Conservation (phyloP, 2,329 filamentous ascomycete species). For the Alternaria sp. region DNA sequence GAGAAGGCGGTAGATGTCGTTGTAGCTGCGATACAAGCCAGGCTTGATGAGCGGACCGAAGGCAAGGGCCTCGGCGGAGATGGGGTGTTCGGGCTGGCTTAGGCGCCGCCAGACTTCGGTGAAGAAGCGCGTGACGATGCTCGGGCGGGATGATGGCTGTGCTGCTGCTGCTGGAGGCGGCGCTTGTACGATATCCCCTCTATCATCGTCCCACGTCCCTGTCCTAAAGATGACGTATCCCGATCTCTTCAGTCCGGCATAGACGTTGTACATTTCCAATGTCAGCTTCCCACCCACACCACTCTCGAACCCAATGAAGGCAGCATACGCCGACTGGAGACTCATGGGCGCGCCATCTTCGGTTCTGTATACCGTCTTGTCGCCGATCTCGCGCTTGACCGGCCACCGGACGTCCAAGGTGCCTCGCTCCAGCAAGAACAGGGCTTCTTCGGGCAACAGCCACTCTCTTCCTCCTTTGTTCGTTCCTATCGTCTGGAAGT, state of each 20-base stretch:
- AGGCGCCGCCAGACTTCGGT: conserved; percentile 46
- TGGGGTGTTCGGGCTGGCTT: conserved; percentile 26
- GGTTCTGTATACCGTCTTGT: conserved; percentile 49
- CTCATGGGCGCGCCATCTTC: conserved; percentile 79
- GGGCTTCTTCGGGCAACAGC: conserved; percentile 89
- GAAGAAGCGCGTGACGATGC: conserved; percentile 48
- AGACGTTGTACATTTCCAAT: conserved; percentile 87
- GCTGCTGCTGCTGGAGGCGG: conserved; percentile 15
- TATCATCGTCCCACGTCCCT: conserved; percentile 55
- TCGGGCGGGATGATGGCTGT: conserved; percentile 14
- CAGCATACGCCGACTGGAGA: conserved; percentile 86
- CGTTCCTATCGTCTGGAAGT: conserved; percentile 79
- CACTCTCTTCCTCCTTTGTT: conserved; percentile 65
- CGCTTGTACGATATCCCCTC: conserved; percentile 24
- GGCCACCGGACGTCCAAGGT: conserved; percentile 90
- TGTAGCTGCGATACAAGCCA: conserved; percentile 64
- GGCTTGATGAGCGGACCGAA: conserved; percentile 61
- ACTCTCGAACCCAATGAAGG: conserved; percentile 76
- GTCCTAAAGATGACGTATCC: conserved; percentile 85
- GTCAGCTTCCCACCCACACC: conserved; percentile 60
- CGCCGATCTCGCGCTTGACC: conserved; percentile 42
- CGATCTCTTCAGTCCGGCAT: conserved; percentile 79
- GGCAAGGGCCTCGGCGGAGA: conserved; percentile 33
- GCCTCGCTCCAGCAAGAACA: conserved; percentile 88
- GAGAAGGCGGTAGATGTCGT: conserved; percentile 78